These are phyloP conservation scores for Pugionium dolabratum DNA, from an alignment of 345 rosid species.

Conservation along the genomic window DNA sequence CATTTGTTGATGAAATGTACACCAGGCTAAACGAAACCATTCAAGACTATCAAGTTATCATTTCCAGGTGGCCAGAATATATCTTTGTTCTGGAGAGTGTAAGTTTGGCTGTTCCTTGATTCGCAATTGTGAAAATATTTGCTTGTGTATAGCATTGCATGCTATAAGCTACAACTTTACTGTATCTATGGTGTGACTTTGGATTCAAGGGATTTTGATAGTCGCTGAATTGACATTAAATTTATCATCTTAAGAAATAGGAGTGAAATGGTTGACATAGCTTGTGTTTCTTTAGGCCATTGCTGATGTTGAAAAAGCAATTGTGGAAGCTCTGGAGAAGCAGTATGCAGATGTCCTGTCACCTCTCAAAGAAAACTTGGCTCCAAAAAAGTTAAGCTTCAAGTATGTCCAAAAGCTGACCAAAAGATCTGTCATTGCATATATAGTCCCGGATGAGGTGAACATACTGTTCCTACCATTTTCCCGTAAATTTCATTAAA, in stretches of 20 bases:
- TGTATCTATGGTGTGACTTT: not conserved
- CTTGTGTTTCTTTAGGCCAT: slow-evolving; percentile 59
- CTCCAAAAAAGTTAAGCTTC: slow-evolving; percentile 88
- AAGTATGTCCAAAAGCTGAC: slow-evolving; percentile 90
- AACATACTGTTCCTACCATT: slow-evolving; percentile 16
- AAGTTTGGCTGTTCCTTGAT: slow-evolving; percentile 37
- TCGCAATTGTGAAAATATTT: slow-evolving; percentile 1
- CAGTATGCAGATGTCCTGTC: slow-evolving; percentile 89
- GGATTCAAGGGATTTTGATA: not conserved
- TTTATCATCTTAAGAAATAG: slow-evolving; percentile 5
- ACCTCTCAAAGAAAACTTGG: slow-evolving; percentile 86
- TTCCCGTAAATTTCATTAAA: not conserved
- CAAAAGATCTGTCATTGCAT: slow-evolving; percentile 73
- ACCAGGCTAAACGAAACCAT: slow-evolving; percentile 76
- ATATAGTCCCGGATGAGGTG: slow-evolving; percentile 89
- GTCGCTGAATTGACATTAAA: not conserved
- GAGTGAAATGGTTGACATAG: slow-evolving; percentile 6
- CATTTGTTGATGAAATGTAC: slow-evolving; percentile 94
- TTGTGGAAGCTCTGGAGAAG: slow-evolving; percentile 90
- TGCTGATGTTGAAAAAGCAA: slow-evolving; percentile 93
- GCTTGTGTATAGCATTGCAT: slow-evolving; percentile 5
- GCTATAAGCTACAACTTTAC: not conserved
- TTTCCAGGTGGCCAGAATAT: slow-evolving; percentile 96
- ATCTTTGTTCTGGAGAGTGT: slow-evolving; percentile 89
- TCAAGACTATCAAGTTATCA: slow-evolving; percentile 80